Conservation (phyloP, 768 basidiomycete species). For the Tricholoma flavovirens region DNA sequence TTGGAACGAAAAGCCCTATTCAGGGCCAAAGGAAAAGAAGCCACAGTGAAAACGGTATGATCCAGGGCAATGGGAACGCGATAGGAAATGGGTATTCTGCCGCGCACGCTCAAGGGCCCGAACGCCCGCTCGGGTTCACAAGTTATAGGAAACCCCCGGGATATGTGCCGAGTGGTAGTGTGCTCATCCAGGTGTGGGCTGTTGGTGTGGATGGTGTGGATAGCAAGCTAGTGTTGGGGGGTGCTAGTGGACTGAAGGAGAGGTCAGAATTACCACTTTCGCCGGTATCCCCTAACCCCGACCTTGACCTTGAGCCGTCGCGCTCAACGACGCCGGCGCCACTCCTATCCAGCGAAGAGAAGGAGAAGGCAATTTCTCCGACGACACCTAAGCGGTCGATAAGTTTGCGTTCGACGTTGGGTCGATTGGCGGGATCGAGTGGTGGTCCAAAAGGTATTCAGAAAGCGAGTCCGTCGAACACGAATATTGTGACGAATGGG, state of each 20-base stretch:
- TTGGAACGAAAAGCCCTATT: conserved; percentile 4
- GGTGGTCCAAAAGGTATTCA: not conserved
- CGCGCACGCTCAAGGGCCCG: not conserved
- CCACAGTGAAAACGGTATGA: conserved; percentile 14
- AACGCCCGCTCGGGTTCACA: conserved; percentile 53
- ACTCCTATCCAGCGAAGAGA: not conserved
- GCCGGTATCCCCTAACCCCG: not conserved
- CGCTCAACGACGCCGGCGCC: conserved; percentile 7
- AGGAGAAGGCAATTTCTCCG: not conserved
- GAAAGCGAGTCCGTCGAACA: not conserved
- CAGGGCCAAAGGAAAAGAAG: conserved; percentile 10
- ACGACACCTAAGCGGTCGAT: conserved; percentile 12
- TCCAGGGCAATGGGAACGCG: conserved; percentile 2
- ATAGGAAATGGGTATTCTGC: not conserved
- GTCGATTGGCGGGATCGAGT: conserved; percentile 9
- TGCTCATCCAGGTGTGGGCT: conserved; percentile 88
- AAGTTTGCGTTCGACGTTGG: conserved; percentile 17
- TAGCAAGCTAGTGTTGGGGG: conserved; percentile 48
- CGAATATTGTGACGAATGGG: not conserved
- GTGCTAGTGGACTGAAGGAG: conserved; percentile 13
- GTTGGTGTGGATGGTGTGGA: conserved; percentile 79
- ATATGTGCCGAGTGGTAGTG: conserved; percentile 60
- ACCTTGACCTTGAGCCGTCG: not conserved
- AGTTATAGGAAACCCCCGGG: conserved; percentile 67
- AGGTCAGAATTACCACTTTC: not conserved